Conservation (phyloP, 1,284 basidiomycete species). For the Cutaneotrichosporon cutaneum region DNA sequence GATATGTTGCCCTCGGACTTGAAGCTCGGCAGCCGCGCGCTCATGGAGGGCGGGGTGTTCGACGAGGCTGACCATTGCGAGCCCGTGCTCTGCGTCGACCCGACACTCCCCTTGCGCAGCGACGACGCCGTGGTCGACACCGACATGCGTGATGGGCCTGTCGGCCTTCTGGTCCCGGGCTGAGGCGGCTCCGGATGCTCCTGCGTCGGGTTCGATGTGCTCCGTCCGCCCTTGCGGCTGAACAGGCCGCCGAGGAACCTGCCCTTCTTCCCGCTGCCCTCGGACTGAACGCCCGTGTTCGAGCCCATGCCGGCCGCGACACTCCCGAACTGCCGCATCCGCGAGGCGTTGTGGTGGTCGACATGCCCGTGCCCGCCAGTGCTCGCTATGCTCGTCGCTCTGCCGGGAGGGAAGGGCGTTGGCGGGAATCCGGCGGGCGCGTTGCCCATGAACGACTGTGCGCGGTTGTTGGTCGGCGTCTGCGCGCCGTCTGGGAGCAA, state of each 20-base stretch:
- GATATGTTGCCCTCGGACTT: constrained; percentile 27
- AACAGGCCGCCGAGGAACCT: constrained; percentile 32
- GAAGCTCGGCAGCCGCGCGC: constrained; percentile 5
- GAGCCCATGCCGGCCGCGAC: constrained; percentile 21
- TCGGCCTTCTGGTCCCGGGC: not conserved
- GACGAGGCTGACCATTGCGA: not conserved
- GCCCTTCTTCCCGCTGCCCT: constrained; percentile 34
- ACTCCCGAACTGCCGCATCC: constrained; percentile 32
- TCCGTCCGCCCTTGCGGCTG: constrained; percentile 12
- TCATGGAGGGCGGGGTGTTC: not conserved
- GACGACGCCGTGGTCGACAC: constrained; percentile 12
- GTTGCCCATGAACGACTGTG: constrained; percentile 4
- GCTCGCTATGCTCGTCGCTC: constrained; percentile 1
- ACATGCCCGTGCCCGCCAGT: not conserved
- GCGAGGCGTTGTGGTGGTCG: constrained; percentile 6
- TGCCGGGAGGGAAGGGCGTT: not conserved
- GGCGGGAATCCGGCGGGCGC: constrained; percentile 5
- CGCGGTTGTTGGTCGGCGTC: constrained; percentile 11
- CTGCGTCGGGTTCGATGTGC: not conserved
- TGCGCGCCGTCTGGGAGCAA: constrained; percentile 13
- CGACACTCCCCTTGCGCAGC: constrained; percentile 12
- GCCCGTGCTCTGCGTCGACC: constrained; percentile 8
- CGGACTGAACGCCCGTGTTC: constrained; percentile 19
- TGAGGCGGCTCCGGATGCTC: not conserved
- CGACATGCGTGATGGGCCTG: constrained; percentile 9